phyloP scores from a whole-genome alignment of 1,284 basidiomycete genomes.

The Tremellales sp. region DNA sequence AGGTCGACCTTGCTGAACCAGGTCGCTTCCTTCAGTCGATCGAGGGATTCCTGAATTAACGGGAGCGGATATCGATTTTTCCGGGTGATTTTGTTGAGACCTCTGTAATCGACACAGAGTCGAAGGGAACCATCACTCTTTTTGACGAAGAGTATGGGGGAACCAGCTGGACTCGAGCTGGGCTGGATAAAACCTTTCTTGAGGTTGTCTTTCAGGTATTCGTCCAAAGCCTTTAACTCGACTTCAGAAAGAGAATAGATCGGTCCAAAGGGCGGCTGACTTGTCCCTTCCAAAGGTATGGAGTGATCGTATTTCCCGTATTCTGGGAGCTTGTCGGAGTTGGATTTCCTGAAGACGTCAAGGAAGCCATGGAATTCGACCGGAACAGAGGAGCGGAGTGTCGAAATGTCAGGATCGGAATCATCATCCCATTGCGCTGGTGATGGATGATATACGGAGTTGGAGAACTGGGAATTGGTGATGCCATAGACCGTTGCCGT shows the following conservation, averaged over 20 bases:
- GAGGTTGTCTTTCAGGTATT: slow-evolving; percentile 19
- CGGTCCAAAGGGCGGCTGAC: slow-evolving; percentile 43
- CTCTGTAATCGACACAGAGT: slow-evolving; percentile 18
- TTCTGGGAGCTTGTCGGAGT: slow-evolving; percentile 32
- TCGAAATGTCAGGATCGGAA: neutral
- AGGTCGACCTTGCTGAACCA: slow-evolving; percentile 43
- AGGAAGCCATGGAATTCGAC: slow-evolving; percentile 12
- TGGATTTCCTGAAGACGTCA: slow-evolving; percentile 29
- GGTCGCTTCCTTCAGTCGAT: slow-evolving; percentile 31
- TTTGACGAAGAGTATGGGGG: slow-evolving; percentile 12
- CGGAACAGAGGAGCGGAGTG: slow-evolving; percentile 4
- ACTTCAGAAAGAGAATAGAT: slow-evolving; percentile 46
- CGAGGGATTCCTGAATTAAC: slow-evolving; percentile 24
- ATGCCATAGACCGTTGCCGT: slow-evolving; percentile 4
- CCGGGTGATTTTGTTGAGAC: slow-evolving; percentile 23
- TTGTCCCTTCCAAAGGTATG: slow-evolving; percentile 46
- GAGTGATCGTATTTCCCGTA: slow-evolving; percentile 26
- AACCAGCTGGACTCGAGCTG: slow-evolving; percentile 7
- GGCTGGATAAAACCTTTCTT: slow-evolving; percentile 12
- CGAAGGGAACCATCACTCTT: slow-evolving; percentile 11
- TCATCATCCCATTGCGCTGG: slow-evolving; percentile 5
- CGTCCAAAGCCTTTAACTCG: slow-evolving; percentile 47
- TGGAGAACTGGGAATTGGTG: neutral
- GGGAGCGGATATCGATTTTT: slow-evolving; percentile 27
- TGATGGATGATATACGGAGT: slow-evolving; percentile 5